These are phyloP conservation scores for Entamoeba invadens DNA, from an alignment of 208 protist species.

Conservation along the genomic window DNA sequence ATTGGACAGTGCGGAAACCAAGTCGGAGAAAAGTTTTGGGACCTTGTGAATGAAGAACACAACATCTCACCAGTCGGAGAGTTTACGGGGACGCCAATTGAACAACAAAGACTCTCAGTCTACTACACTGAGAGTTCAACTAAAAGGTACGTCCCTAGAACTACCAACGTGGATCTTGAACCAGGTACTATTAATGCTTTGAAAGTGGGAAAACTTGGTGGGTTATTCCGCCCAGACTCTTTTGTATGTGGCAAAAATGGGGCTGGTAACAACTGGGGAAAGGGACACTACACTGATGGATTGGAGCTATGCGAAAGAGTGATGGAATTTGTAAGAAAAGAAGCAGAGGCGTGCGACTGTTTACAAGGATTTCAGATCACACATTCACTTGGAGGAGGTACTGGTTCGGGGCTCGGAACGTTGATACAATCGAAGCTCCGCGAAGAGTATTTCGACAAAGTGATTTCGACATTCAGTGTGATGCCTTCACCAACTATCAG, in stretches of 20 bases:
- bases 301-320: slow-evolving; percentile 83
- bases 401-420: slow-evolving; percentile 85
- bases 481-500: slow-evolving; percentile 82
- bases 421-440: slow-evolving; percentile 84
- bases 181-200: slow-evolving; percentile 90
- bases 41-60: slow-evolving; percentile 55
- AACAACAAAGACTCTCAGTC: slow-evolving; percentile 91
- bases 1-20: slow-evolving; percentile 83
- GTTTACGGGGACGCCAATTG: slow-evolving; percentile 63
- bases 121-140: slow-evolving; percentile 85
- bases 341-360: slow-evolving; percentile 84
- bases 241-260: slow-evolving; percentile 87
- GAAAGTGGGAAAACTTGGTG: slow-evolving; percentile 46
- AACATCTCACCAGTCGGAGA: slow-evolving; percentile 71
- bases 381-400: slow-evolving; percentile 92
- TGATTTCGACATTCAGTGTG: slow-evolving; percentile 91
- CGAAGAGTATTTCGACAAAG: slow-evolving; percentile 89
- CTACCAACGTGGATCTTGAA: slow-evolving; percentile 59
- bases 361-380: slow-evolving; percentile 91
- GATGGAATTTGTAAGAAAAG: slow-evolving; percentile 85
- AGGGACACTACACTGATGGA: slow-evolving; percentile 93
- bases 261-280: slow-evolving; percentile 93
- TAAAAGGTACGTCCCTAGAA: slow-evolving; percentile 65
- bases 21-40: slow-evolving; percentile 67
- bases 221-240: slow-evolving; percentile 82